A percentile compares a stretch with the other conserved stretches of the same genome.
Conservation (phyloP, 306 rosid species). For the Oxytropis ochrocephala region DNA sequence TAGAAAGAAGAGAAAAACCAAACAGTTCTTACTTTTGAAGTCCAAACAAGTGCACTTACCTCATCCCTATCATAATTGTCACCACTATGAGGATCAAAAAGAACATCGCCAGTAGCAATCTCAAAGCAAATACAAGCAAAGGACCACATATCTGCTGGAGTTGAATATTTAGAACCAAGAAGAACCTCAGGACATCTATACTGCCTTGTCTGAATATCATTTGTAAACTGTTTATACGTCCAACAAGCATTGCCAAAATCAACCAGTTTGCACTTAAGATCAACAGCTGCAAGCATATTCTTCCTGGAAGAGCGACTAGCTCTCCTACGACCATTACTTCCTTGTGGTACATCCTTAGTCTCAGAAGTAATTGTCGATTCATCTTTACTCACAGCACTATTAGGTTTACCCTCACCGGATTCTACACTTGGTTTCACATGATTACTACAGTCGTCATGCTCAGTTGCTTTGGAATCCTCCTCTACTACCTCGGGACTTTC, state of each 20-base stretch:
- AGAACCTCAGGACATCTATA: conserved; percentile 98
- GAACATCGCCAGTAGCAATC: conserved; percentile 94
- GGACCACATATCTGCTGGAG: conserved; percentile 93
- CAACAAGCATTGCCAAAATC: conserved; percentile 99
- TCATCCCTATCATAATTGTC: conserved; percentile 96
- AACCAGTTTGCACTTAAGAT: conserved; percentile 86
- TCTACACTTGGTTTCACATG: conserved; percentile 34
- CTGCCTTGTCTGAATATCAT: conserved; percentile 95
- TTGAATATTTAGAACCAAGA: conserved; percentile 89
- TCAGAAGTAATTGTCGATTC: conserved; percentile 40
- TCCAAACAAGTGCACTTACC: conserved; percentile 39
- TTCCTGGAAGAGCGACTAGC: conserved; percentile 56
- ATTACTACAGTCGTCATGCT: conserved; percentile 39
- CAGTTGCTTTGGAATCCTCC: conserved; percentile 38
- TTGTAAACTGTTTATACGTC: conserved; percentile 97
- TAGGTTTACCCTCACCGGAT: conserved; percentile 34
- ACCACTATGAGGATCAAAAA: conserved; percentile 96
- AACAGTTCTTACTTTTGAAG: not conserved
- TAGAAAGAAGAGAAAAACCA: conserved; percentile 13
- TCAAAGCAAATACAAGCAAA: conserved; percentile 97
- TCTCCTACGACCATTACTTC: conserved; percentile 43
- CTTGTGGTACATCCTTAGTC: conserved; percentile 33
- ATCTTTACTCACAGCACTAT: conserved; percentile 34
- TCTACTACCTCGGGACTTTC: conserved; percentile 51
- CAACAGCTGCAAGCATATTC: conserved; percentile 58